A percentile compares a stretch with the other conserved stretches of the same genome.
These are phyloP conservation scores for Pseudocercospora crystallina DNA, from an alignment of 2,329 filamentous ascomycete genomes.

Conservation along the genomic window DNA sequence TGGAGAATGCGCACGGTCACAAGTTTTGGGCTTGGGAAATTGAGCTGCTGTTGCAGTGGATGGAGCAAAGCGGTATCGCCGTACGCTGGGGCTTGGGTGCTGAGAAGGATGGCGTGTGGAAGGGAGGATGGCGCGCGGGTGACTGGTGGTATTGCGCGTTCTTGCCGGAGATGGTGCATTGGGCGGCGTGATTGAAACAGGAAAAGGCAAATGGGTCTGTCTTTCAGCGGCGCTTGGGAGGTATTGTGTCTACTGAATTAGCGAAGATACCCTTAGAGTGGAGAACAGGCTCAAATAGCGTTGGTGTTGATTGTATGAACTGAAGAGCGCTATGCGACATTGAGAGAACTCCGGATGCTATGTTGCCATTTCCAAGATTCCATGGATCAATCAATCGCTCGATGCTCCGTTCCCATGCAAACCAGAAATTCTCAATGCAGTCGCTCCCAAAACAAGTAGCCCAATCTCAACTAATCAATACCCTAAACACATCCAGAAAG, in stretches of 20 bases:
- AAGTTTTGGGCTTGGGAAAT: conserved; percentile 65
- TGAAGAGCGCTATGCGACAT: no score
- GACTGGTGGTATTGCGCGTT: conserved; percentile 69
- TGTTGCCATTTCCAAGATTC: no score
- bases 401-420: background rate
- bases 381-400: no score
- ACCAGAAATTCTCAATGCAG: background rate
- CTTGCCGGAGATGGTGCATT: conserved; percentile 27
- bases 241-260: background rate
- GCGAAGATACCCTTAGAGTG: conserved; percentile 4
- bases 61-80: conserved; percentile 54
- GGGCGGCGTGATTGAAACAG: conserved; percentile 16
- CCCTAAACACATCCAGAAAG: conserved; percentile 11
- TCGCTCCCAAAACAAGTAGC: background rate
- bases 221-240: background rate
- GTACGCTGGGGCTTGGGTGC: conserved; percentile 41
- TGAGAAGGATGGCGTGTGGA: conserved; percentile 34
- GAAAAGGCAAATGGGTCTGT: background rate
- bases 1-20: conserved; percentile 58
- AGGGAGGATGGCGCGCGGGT: conserved; percentile 45
- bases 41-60: conserved; percentile 60
- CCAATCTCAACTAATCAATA: background rate
- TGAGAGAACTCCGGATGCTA: no score
- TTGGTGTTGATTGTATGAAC: no score
- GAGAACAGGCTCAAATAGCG: background rate